These are phyloP conservation scores for Pisolithus tinctorius DNA, from an alignment of 768 basidiomycete species.

Conservation along the genomic window DNA sequence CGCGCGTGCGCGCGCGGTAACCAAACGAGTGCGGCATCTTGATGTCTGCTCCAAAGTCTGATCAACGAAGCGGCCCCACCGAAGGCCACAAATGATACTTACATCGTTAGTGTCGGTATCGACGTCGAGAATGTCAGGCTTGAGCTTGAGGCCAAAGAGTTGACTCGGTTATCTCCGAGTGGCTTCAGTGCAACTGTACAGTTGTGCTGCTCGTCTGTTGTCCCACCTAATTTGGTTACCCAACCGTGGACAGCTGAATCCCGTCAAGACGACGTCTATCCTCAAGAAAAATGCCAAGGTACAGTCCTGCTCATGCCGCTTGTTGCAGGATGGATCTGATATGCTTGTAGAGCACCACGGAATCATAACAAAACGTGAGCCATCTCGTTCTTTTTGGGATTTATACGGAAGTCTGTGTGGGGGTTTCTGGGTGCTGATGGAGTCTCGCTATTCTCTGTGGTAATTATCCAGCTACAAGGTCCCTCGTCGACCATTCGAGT, in stretches of 20 bases:
- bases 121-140: constrained; percentile 40
- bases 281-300: constrained; percentile 85
- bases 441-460: constrained; percentile 59
- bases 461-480: constrained; percentile 83
- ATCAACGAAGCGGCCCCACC: constrained; percentile 10
- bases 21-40: constrained; percentile 99
- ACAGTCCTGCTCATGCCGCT: constrained; percentile 18
- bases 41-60: constrained; percentile 35
- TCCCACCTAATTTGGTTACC: constrained; percentile 30
- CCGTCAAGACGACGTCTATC: constrained; percentile 29
- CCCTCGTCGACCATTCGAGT: constrained; percentile 94
- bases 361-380: constrained; percentile 95
- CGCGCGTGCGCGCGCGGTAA: constrained; percentile 99
- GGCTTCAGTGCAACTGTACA: constrained; percentile 61
- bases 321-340: constrained; percentile 28
- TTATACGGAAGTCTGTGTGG: constrained; percentile 62
- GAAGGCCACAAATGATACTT: constrained; percentile 24
- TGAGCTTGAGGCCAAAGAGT: constrained; percentile 29
- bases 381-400: constrained; percentile 10
- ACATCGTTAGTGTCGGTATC: constrained; percentile 33
- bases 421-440: constrained; percentile 57
- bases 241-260: constrained; percentile 15
- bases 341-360: constrained; percentile 71
- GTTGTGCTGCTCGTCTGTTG: constrained; percentile 42
- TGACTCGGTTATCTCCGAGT: constrained; percentile 53